Evolutionary conservation across 345 rosid species (phyloP).

Genomic region (Lumnitzera littorea): DNA sequence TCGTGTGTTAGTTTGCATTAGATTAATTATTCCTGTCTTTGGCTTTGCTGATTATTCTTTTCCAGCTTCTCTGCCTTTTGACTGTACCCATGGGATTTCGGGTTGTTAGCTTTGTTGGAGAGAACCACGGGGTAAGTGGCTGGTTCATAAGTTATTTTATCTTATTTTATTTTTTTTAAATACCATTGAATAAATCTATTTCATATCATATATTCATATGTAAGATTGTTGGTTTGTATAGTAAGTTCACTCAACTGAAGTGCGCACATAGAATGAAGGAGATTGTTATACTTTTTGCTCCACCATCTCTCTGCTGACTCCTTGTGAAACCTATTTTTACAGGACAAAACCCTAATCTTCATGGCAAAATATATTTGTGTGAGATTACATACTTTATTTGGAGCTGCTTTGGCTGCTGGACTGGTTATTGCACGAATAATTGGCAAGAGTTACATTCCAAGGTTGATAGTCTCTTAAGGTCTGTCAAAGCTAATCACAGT

Average conservation of each 20-base stretch:
- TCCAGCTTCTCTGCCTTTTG: conserved; percentile 59
- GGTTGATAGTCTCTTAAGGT: conserved; percentile 9
- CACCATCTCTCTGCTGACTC: not conserved
- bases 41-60: not conserved
- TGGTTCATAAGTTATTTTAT: not conserved
- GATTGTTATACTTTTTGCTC: not conserved
- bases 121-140: conserved; percentile 57
- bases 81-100: conserved; percentile 65
- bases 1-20: not conserved
- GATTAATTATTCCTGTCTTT: too few species aligned
- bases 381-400: conserved; percentile 67
- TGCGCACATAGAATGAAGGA: not conserved
- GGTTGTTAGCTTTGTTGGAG: conserved; percentile 57
- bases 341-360: conserved; percentile 76
- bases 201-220: conserved; percentile 1
- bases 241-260: not conserved
- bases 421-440: conserved; percentile 39
- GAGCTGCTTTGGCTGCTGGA: conserved; percentile 71
- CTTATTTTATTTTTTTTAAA: not conserved
- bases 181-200: not conserved
- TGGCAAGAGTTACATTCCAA: conserved; percentile 9
- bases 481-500: too few species aligned
- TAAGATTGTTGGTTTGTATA: too few species aligned
- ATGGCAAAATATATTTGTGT: conserved; percentile 95
- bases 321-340: conserved; percentile 3